Evolutionary conservation across 176 grass and related monocot genomes (phyloP), one percentile per base, ranked within the genome.

Genomic region (Neostapfia colusana): DNA sequence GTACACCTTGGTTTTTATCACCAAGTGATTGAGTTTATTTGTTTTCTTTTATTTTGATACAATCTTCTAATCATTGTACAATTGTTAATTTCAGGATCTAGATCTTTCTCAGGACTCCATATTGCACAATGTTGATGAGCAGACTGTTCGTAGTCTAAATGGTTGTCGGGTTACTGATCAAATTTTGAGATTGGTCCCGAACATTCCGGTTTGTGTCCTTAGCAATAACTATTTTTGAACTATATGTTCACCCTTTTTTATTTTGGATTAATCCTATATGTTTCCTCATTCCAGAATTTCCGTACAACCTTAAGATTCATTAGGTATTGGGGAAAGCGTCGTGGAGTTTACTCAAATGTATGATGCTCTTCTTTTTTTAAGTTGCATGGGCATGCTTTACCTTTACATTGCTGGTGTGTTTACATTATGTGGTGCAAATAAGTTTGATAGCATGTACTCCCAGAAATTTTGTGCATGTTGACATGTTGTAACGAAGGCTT

Each of bases 301-400:
- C 82, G 89, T 10, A 98, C 91, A 86, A 90, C 91, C 45, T 88
- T 98, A 69, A 91, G 91, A 71, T 98, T 90, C 81, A 90, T 98
- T 81, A 95, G 89, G 67, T 90, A 88, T 74, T 98, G 91, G 95
- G 95, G 85, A 79, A 98, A 98, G 49, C 46, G 82, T 14, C 89
- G 91, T 57, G 92, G 91, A 38, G 95, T 98, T 20, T 98, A 95
- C 81, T 98, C 95, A 74, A 95, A 98, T 77, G 95, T 98, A 94
- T 67, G 85, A 4, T 23, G 6, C 48, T n/a, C 65, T n/a, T 23
- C 36, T 11, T 0, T 76, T 67, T 44, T 65, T 49, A n/a, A n/a
- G 18, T 60, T 55, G 13, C 3, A 49, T 15, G n/a, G 4, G n/a
- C 54, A 10, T 25, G 5, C 3, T 57, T 57, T 57, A 25, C 21